Percentiles rank a stretch among this genome's conserved stretches.
Evolutionary conservation across 768 basidiomycete species (phyloP).

Genomic region (Favolaschia claudopus): DNA sequence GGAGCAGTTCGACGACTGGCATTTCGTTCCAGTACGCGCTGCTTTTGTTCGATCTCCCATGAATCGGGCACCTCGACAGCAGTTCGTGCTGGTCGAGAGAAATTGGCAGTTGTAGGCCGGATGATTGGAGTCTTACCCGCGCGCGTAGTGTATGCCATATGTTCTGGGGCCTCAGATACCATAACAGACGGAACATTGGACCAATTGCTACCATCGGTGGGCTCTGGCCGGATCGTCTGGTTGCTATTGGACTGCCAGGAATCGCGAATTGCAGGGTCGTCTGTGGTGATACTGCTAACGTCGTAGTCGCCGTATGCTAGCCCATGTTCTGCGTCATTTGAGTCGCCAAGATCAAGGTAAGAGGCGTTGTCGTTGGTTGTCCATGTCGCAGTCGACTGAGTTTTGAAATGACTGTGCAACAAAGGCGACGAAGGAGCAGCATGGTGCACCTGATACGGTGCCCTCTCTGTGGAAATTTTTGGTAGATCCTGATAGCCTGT

Average conservation of each 20-base stretch:
- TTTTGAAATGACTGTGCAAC: constrained; percentile 55
- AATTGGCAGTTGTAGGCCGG: constrained; percentile 59
- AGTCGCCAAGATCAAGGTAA: constrained; percentile 38
- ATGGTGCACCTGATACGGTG: constrained; percentile 23
- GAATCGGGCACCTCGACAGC: constrained; percentile 43
- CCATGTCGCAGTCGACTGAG: constrained; percentile 49
- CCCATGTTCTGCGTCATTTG: constrained; percentile 32
- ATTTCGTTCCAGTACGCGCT: constrained; percentile 67
- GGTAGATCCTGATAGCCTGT: constrained; percentile 38
- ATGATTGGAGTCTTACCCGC: constrained; percentile 52
- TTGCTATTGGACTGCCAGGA: constrained; percentile 47
- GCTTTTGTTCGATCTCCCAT: constrained; percentile 53
- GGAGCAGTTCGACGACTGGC: constrained; percentile 46
- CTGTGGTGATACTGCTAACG: constrained; percentile 52
- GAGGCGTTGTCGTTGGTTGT: constrained; percentile 41
- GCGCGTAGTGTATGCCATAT: constrained; percentile 25
- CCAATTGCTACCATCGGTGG: constrained; percentile 15
- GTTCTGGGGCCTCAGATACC: constrained; percentile 54
- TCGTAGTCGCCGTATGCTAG: constrained; percentile 45
- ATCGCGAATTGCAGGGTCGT: constrained; percentile 43
- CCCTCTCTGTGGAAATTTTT: constrained; percentile 21
- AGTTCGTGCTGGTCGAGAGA: constrained; percentile 68
- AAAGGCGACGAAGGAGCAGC: constrained; percentile 45
- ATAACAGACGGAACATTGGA: constrained; percentile 60
- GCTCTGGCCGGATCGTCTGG: constrained; percentile 12